Percentiles rank a stretch among this genome's conserved stretches.
Evolutionary conservation across 768 basidiomycete species (phyloP).

Genomic region (Chalciporus piperatus): DNA sequence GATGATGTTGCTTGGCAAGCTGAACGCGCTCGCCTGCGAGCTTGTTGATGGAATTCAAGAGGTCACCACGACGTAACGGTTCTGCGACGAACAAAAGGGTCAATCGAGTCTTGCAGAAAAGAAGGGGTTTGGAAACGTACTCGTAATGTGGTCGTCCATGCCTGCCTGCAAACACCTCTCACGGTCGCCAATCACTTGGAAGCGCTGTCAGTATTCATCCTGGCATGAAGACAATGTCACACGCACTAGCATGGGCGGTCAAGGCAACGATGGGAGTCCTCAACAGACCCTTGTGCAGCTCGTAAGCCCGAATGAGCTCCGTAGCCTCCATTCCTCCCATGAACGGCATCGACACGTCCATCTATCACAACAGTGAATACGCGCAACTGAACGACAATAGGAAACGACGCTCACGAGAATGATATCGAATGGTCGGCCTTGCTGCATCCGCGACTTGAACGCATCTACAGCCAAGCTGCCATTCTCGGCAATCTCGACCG

Average conservation of each 20-base stretch:
- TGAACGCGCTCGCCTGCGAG: constrained; percentile 64
- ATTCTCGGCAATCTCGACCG: constrained; percentile 96
- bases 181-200: constrained; percentile 82
- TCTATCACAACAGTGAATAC: constrained; percentile 46
- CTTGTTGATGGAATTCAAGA: constrained; percentile 79
- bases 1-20: constrained; percentile 29
- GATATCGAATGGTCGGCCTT: constrained; percentile 80
- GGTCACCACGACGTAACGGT: constrained; percentile 74
- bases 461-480: constrained; percentile 91
- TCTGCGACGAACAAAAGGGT: constrained; percentile 41
- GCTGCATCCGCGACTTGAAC: constrained; percentile 74
- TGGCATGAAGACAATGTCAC: neutral
- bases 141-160: constrained; percentile 83
- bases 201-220: constrained; percentile 6
- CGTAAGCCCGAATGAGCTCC: constrained; percentile 83
- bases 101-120: neutral
- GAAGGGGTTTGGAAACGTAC: constrained; percentile 41
- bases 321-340: constrained; percentile 99
- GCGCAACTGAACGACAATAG: neutral
- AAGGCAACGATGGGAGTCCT: constrained; percentile 93
- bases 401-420: constrained; percentile 64
- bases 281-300: constrained; percentile 64
- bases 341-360: constrained; percentile 98
- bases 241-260: constrained; percentile 94
- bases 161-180: constrained; percentile 76